phyloP scores from a whole-genome alignment of 495 filamentous ascomycete genomes.

The Aspergillus sclerotiicarbonarius region DNA sequence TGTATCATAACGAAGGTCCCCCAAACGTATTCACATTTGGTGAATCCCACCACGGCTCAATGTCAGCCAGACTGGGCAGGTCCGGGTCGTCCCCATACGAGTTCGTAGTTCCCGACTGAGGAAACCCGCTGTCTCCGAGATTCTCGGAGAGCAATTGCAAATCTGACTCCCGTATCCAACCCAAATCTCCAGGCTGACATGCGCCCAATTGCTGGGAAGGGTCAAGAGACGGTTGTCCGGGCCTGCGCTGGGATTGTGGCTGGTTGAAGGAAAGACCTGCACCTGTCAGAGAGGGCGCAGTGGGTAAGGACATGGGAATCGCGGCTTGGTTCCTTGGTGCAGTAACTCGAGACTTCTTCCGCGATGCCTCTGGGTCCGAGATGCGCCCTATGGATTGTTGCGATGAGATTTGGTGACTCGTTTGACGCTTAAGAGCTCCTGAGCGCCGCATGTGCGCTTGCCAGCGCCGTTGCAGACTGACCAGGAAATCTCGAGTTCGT shows the following conservation, averaged over 20 bases:
- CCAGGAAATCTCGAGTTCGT: slow-evolving; percentile 44
- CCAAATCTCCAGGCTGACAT: slow-evolving; percentile 27
- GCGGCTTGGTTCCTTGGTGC: slow-evolving; percentile 5
- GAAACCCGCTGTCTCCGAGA: slow-evolving; percentile 17
- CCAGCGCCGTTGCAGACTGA: slow-evolving; percentile 47
- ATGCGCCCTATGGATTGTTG: slow-evolving; percentile 8
- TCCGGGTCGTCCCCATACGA: slow-evolving; percentile 26
- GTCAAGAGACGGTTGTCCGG: slow-evolving; percentile 3
- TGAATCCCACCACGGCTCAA: slow-evolving; percentile 43
- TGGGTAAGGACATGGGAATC: slow-evolving; percentile 5
- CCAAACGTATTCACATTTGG: slow-evolving; percentile 23
- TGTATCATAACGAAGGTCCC: slow-evolving; percentile 15
- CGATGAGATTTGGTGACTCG: slow-evolving; percentile 21
- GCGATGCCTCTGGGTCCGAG: slow-evolving; percentile 15
- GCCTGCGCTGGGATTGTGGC: slow-evolving; percentile 7
- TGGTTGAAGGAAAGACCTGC: slow-evolving; percentile 10
- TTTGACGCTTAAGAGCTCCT: slow-evolving; percentile 36
- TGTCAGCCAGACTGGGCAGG: slow-evolving; percentile 36
- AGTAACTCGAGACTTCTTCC: slow-evolving; percentile 32
- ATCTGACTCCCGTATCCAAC: slow-evolving; percentile 37
- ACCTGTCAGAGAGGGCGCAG: slow-evolving; percentile 5
- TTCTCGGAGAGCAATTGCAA: slow-evolving; percentile 31
- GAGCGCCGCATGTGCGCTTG: slow-evolving; percentile 46
- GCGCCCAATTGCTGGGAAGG: slow-evolving; percentile 13
- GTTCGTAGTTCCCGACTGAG: slow-evolving; percentile 9